Evolutionary conservation across 108 stramenopile species (phyloP).

Genomic region (Cylindrotheca closterium): DNA sequence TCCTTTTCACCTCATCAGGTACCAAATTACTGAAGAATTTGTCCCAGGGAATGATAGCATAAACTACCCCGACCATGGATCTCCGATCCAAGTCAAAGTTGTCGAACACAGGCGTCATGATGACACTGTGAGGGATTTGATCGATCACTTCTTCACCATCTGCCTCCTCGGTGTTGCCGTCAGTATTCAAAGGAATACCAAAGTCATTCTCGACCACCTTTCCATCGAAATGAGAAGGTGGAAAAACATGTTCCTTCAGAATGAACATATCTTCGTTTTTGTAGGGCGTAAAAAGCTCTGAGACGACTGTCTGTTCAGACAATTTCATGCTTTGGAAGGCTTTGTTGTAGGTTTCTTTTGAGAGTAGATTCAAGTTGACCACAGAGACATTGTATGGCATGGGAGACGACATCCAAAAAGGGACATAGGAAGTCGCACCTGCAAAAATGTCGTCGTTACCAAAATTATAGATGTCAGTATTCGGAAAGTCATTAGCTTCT

Average conservation of each 20-base stretch:
- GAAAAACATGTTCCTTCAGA: background rate
- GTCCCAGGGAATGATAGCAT: constrained; percentile 44
- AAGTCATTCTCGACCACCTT: too few species aligned
- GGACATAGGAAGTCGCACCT: constrained; percentile 21
- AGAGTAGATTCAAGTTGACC: constrained; percentile 57
- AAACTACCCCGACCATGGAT: constrained; percentile 31
- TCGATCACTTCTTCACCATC: too few species aligned
- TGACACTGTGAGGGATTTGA: constrained; percentile 2
- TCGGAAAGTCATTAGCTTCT: too few species aligned
- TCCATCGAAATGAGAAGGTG: too few species aligned
- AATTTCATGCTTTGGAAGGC: constrained; percentile 27
- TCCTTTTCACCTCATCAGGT: constrained; percentile 40
- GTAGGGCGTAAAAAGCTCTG: background rate
- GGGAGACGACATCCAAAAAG: constrained; percentile 53
- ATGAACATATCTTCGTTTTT: background rate
- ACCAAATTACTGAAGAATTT: constrained; percentile 24
- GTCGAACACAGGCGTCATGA: constrained; percentile 7
- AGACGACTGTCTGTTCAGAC: background rate
- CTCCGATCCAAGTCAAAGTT: background rate
- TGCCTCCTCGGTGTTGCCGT: too few species aligned
- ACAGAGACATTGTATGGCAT: constrained; percentile 36
- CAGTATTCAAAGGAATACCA: too few species aligned
- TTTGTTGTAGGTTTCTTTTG: constrained; percentile 22
- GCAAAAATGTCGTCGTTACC: too few species aligned
- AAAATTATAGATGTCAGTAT: too few species aligned